Base-by-base conservation (phyloP, 768 basidiomycete genomes). In the Podaxis sp. region DNA sequence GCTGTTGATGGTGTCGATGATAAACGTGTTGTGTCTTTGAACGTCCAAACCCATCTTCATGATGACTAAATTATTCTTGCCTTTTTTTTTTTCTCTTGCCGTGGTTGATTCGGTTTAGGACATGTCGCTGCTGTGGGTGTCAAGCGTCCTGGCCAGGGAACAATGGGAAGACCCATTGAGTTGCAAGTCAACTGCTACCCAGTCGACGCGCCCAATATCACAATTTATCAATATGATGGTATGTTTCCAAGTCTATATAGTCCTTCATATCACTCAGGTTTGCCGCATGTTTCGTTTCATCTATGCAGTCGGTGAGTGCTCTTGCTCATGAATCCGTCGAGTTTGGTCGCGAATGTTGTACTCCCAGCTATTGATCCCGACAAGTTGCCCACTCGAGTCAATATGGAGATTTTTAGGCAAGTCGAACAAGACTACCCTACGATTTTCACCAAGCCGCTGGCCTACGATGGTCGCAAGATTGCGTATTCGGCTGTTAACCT, bases 221-320 rank as follows among this genome's bases (percentile, higher is more conserved):
- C 80, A 17, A 90, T 92, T 38, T 78, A 86, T 63, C 91, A 94
- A 63, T 93, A 94, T 66, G 90, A 93, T 72, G 88, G 91, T 90
- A 70, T 56, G 86, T 64, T 37, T 44, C 15, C 11, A 12, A 48
- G 3, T 33, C n/a, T 15, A 50, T 50, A 13, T 5, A 28, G 3
- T 7, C 49, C 0, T 11, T 6, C 7, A 22, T 30, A 8, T 22
- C 3, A 26, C 44, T 50, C 13, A 50, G 11, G 20, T 13, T 54
- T 17, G 7, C 41, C 20, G 22, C 37, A 15, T 28, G 33, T 26
- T 38, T 15, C 30, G n/a, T 13, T 48, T 20, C 44, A 7, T 7
- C 26, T 62, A 24, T 54, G 15, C 20, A 62, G 61, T 62, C 15
- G 61, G 61, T 62, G 46, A 49, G 61, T 56, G 3, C 10, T n/a